A percentile compares a stretch with the other conserved stretches of the same genome.
These are phyloP conservation scores for Dimocarpus longan DNA, from an alignment of 345 rosid species.

Conservation along the genomic window DNA sequence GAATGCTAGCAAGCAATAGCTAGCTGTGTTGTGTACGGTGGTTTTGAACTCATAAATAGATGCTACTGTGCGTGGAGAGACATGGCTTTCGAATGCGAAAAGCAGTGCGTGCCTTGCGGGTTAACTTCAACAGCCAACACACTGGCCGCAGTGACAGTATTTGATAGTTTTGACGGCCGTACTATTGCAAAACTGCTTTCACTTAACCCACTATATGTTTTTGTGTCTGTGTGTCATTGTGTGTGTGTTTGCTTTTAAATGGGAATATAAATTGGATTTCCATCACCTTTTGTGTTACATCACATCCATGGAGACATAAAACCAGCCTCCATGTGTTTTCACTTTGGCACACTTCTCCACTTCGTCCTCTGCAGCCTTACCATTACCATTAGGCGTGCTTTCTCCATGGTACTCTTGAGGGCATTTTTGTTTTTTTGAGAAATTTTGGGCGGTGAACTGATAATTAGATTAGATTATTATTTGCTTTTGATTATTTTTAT, in stretches of 20 bases:
- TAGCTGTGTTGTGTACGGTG: background rate
- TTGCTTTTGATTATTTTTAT: background rate
- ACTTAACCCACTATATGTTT: background rate
- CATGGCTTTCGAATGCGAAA: constrained; percentile 16
- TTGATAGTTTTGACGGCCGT: background rate
- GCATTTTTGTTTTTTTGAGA: too few relatives aligned
- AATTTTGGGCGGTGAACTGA: too few relatives aligned
- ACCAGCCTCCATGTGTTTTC: constrained; percentile 11
- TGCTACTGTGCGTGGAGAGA: background rate
- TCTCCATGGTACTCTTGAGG: too few relatives aligned
- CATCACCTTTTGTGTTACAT: constrained; percentile 13
- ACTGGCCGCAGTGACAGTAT: background rate
- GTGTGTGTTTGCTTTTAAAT: background rate
- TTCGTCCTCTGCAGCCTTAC: too few relatives aligned
- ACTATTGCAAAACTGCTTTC: background rate
- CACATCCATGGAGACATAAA: constrained; percentile 28
- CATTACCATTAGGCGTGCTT: too few relatives aligned
- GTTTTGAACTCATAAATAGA: too few relatives aligned
- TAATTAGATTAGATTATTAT: too few relatives aligned
- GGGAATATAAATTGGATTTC: background rate
- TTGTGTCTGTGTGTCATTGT: background rate
- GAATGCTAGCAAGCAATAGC: background rate
- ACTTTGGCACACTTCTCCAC: background rate
- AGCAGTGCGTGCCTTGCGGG: constrained; percentile 54
- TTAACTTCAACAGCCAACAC: constrained; percentile 18